A percentile compares a stretch with the other conserved stretches of the same genome.
Conservation (phyloP, 192 early-diverging fungal genomes). For the Backusella parvicylindrica region DNA sequence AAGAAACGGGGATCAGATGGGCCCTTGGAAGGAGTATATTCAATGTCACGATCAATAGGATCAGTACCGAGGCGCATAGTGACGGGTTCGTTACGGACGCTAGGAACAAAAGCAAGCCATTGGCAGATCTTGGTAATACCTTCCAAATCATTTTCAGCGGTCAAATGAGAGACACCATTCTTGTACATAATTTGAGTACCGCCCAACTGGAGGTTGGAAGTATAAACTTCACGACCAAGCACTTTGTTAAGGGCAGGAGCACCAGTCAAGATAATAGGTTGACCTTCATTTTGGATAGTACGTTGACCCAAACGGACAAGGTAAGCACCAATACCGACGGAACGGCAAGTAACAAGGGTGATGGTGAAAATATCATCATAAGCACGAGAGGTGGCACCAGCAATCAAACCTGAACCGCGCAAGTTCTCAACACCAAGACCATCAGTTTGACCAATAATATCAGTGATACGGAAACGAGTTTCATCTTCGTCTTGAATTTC, state of each 20-base stretch:
- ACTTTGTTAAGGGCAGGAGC: slow-evolving; percentile 98
- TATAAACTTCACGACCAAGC: slow-evolving; percentile 95
- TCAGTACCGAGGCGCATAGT: slow-evolving; percentile 63
- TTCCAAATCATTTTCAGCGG: slow-evolving; percentile 91
- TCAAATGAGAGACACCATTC: slow-evolving; percentile 97
- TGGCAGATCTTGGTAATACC: slow-evolving; percentile 90
- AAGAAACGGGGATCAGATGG: slow-evolving; percentile 90
- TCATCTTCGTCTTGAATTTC: slow-evolving; percentile 71
- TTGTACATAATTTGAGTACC: slow-evolving; percentile 99
- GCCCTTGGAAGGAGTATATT: slow-evolving; percentile 77
- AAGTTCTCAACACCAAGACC: slow-evolving; percentile 97
- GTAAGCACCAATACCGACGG: slow-evolving; percentile 99
- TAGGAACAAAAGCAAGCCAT: slow-evolving; percentile 93
- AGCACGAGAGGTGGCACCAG: slow-evolving; percentile 91
- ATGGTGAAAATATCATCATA: slow-evolving; percentile 98
- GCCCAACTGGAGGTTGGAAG: slow-evolving; percentile 96
- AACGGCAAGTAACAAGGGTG: slow-evolving; percentile 95
- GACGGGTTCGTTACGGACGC: slow-evolving; percentile 62
- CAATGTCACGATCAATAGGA: slow-evolving; percentile 78
- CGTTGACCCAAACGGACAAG: slow-evolving; percentile 98
- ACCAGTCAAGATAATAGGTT: slow-evolving; percentile 98
- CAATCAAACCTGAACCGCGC: slow-evolving; percentile 95
- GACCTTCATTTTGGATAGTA: slow-evolving; percentile 95
- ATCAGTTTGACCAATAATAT: slow-evolving; percentile 83
- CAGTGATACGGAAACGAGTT: slow-evolving; percentile 75